phyloP scores from a whole-genome alignment of 129 eudicot genomes.

The Flaveria linearis region DNA sequence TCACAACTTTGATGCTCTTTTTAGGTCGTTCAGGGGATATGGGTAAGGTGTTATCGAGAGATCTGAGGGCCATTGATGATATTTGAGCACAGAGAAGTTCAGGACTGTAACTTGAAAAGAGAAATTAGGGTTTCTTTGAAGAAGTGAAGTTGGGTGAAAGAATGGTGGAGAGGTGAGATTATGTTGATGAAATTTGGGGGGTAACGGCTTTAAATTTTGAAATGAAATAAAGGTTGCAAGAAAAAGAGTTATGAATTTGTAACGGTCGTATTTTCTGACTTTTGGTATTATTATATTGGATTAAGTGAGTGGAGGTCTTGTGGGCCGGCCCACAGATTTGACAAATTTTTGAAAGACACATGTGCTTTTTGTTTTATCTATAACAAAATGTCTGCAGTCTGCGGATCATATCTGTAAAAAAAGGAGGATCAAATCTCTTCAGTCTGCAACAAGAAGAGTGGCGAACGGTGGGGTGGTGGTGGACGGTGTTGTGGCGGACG shows the following conservation, averaged over 20 bases:
- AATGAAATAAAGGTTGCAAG: constrained; percentile 20
- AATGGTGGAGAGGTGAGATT: constrained; percentile 21
- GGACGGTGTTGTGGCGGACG: no score
- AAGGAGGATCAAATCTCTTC: no score
- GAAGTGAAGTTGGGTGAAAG: constrained; percentile 10
- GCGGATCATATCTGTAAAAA: no score
- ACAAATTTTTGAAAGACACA: not conserved
- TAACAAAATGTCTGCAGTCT: no score
- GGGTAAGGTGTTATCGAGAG: constrained; percentile 75
- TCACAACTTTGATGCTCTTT: constrained; percentile 49
- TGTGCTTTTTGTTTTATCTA: no score
- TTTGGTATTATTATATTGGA: not conserved
- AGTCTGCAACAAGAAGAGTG: no score
- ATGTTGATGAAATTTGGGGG: constrained; percentile 23
- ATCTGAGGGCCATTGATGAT: constrained; percentile 63
- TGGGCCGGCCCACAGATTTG: constrained; percentile 4
- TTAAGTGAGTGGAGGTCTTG: not conserved
- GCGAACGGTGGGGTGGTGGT: no score
- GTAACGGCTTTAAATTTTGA: constrained; percentile 44
- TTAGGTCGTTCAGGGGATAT: constrained; percentile 58
- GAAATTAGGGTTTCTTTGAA: constrained; percentile 18
- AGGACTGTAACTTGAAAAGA: constrained; percentile 9
- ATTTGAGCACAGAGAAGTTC: not conserved
- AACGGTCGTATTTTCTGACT: constrained; percentile 48
- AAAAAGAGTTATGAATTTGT: constrained; percentile 19